These are phyloP conservation scores for Gossypium raimondii DNA, from an alignment of 345 rosid genomes.

Conservation along the genomic window DNA sequence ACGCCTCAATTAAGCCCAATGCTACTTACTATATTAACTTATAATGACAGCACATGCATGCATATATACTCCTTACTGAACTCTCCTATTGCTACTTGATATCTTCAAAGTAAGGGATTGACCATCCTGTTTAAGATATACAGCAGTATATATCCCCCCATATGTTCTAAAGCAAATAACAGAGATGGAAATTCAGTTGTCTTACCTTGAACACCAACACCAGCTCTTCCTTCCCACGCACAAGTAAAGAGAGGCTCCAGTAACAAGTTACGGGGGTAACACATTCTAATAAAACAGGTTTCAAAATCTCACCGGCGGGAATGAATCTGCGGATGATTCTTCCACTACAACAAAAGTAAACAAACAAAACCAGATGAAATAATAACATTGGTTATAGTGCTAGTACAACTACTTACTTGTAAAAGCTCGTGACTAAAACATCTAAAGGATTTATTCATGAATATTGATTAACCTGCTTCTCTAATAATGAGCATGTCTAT, in stretches of 20 bases:
- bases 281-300: slow-evolving; percentile 42
- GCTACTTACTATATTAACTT: not conserved
- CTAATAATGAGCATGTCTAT: not conserved
- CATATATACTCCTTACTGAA: not conserved
- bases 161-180: not conserved
- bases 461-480: not conserved
- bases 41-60: not conserved
- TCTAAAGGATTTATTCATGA: not conserved
- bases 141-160: not conserved
- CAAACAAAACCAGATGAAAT: not conserved
- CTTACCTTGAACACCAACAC: slow-evolving; percentile 68
- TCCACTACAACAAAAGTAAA: slow-evolving; percentile 46
- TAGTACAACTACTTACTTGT: not conserved
- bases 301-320: slow-evolving; percentile 68
- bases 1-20: not conserved
- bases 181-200: not conserved
- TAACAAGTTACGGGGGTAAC: slow-evolving; percentile 65
- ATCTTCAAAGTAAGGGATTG: not conserved
- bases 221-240: slow-evolving; percentile 60
- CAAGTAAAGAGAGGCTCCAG: slow-evolving; percentile 69
- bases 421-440: not conserved
- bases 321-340: slow-evolving; percentile 51
- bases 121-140: not conserved
- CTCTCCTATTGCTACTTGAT: not conserved
- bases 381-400: not conserved